Evolutionary conservation across 1,284 basidiomycete genomes (phyloP).

Genomic region (Phlebopus sp.): DNA sequence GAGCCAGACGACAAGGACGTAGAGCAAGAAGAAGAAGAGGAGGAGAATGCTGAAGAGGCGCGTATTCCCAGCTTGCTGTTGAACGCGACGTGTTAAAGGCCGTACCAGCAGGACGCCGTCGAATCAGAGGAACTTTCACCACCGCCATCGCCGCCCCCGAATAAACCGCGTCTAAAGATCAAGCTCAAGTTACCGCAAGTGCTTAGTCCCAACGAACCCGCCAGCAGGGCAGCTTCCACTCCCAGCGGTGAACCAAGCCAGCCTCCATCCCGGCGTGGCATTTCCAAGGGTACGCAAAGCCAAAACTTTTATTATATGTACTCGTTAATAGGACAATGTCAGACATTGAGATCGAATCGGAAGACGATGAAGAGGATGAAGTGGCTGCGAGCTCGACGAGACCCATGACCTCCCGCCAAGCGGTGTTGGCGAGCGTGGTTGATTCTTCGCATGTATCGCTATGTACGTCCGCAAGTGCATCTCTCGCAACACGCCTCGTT

Average conservation of each 20-base stretch:
- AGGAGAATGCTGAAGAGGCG: slow-evolving; percentile 22
- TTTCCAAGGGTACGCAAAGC: slow-evolving; percentile 27
- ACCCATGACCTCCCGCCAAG: slow-evolving; percentile 70
- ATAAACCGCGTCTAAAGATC: slow-evolving; percentile 53
- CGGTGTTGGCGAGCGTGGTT: slow-evolving; percentile 65
- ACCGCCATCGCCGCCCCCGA: slow-evolving; percentile 29
- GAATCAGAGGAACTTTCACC: slow-evolving; percentile 38
- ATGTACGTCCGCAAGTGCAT: not conserved
- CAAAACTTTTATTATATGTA: not conserved
- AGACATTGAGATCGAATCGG: slow-evolving; percentile 55
- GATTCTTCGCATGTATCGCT: slow-evolving; percentile 62
- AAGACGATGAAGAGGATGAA: slow-evolving; percentile 44
- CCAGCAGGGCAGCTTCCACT: slow-evolving; percentile 37
- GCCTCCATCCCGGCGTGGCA: slow-evolving; percentile 29
- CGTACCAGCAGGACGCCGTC: slow-evolving; percentile 15
- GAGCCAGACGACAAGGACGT: slow-evolving; percentile 18
- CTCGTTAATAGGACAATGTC: slow-evolving; percentile 10
- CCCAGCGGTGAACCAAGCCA: slow-evolving; percentile 32
- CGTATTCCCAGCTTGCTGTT: not conserved
- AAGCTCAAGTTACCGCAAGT: slow-evolving; percentile 57
- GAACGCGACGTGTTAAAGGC: not conserved
- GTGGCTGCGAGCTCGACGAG: slow-evolving; percentile 35
- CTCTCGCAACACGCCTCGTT: not conserved
- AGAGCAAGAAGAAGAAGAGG: slow-evolving; percentile 25
- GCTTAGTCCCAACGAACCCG: slow-evolving; percentile 37